Percentiles rank a stretch among this genome's conserved stretches.
phyloP scores from a whole-genome alignment of 495 filamentous ascomycete species.

The Lasiosphaeriaceae sp. region DNA sequence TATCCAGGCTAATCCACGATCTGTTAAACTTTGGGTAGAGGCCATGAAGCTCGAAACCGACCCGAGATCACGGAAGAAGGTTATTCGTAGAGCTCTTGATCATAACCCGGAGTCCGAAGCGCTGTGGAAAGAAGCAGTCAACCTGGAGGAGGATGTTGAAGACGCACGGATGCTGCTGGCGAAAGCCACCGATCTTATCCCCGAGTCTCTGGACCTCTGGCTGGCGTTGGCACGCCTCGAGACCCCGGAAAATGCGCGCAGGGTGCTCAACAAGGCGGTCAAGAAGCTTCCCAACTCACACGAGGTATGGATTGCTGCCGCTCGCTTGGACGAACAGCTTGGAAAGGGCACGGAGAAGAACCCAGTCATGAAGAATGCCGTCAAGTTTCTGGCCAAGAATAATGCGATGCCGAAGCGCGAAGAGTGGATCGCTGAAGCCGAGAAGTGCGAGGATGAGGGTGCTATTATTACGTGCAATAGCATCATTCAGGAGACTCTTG shows the following conservation, averaged over 20 bases:
- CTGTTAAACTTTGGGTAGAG: constrained; percentile 85
- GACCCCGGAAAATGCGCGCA: constrained; percentile 82
- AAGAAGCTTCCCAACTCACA: constrained; percentile 88
- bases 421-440: constrained; percentile 93
- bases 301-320: constrained; percentile 95
- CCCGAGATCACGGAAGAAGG: constrained; percentile 76
- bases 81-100: constrained; percentile 82
- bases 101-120: constrained; percentile 87
- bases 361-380: constrained; percentile 90
- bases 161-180: constrained; percentile 84
- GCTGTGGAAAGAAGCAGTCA: constrained; percentile 97
- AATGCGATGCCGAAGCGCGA: constrained; percentile 96
- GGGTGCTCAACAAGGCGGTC: constrained; percentile 90
- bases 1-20: constrained; percentile 84
- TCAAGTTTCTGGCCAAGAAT: constrained; percentile 83
- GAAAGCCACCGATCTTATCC: constrained; percentile 92
- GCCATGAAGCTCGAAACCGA: constrained; percentile 91
- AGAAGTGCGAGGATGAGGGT: constrained; percentile 91
- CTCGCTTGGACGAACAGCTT: constrained; percentile 87
- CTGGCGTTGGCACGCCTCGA: constrained; percentile 87
- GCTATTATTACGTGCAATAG: constrained; percentile 79
- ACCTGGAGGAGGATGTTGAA: constrained; percentile 82
- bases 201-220: constrained; percentile 90
- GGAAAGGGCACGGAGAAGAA: constrained; percentile 64
- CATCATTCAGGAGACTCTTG: constrained; percentile 90